Percentiles rank a stretch among this genome's conserved stretches.
Evolutionary conservation across 1,139 yeast genomes (phyloP).

Genomic region (Geotrichum klebahnii): DNA sequence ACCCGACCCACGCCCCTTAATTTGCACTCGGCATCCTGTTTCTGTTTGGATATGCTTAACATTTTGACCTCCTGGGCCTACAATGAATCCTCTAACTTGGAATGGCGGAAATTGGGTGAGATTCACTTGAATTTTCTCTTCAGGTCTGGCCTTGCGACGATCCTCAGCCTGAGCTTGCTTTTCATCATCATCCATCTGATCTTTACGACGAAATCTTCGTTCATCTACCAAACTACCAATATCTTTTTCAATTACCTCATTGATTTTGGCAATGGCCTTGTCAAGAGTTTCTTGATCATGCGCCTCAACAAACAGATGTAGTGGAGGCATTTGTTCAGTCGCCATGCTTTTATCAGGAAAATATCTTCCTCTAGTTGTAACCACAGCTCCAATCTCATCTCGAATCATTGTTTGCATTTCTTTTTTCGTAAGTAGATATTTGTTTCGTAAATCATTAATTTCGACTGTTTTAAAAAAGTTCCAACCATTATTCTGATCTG

Average conservation of each 20-base stretch:
- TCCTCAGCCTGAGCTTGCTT: conserved; percentile 11
- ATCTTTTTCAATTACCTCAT: conserved; percentile 37
- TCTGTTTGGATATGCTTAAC: conserved; percentile 40
- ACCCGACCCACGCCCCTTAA: conserved; percentile 42
- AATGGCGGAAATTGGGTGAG: conserved; percentile 28
- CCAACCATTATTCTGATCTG: conserved; percentile 3
- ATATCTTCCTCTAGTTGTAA: conserved; percentile 40
- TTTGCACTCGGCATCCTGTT: conserved; percentile 38
- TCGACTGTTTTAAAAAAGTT: conserved; percentile 34
- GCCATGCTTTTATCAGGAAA: conserved; percentile 41
- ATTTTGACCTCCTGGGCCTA: conserved; percentile 41
- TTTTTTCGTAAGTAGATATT: conserved; percentile 40
- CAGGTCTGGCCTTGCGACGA: conserved; percentile 26
- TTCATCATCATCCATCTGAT: conserved; percentile 20
- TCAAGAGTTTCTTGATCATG: conserved; percentile 33
- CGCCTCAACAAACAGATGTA: conserved; percentile 38
- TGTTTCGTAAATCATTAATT: conserved; percentile 41
- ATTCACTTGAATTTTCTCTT: conserved; percentile 33
- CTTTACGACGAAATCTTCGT: conserved; percentile 32
- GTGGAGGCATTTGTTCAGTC: conserved; percentile 38
- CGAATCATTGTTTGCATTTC: conserved; percentile 36
- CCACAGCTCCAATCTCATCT: conserved; percentile 37
- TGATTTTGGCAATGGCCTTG: conserved; percentile 35
- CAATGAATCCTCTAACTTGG: conserved; percentile 37
- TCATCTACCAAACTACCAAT: conserved; percentile 37